These are phyloP conservation scores for Malassezia furfur DNA, from an alignment of 1,284 basidiomycete genomes.

Conservation along the genomic window DNA sequence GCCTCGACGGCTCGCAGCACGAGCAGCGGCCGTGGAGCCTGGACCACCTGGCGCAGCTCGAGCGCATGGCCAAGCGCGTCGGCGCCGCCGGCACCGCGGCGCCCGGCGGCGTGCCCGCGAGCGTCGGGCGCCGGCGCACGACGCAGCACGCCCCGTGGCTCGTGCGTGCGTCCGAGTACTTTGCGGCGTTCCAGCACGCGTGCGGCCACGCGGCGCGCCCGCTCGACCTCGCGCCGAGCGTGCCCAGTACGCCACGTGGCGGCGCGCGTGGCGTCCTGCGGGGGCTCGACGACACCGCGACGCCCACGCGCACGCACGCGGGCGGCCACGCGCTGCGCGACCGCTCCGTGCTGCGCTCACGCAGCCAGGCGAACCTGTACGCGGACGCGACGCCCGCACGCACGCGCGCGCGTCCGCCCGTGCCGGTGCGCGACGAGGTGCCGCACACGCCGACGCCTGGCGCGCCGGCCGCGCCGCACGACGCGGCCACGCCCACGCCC, in stretches of 20 bases:
- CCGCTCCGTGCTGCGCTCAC: slow-evolving; percentile 7
- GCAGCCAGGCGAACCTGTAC: slow-evolving; percentile 3
- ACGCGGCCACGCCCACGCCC: background rate
- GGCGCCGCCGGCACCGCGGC: slow-evolving; percentile 13
- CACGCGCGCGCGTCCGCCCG: background rate
- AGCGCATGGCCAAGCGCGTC: slow-evolving; percentile 32
- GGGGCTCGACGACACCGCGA: slow-evolving; percentile 3
- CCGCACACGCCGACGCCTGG: background rate
- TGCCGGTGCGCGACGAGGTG: background rate
- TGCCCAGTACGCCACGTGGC: slow-evolving; percentile 7
- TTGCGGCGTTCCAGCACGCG: slow-evolving; percentile 30
- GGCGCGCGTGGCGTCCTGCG: background rate
- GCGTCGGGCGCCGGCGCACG: slow-evolving; percentile 22
- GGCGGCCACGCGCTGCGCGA: slow-evolving; percentile 16
- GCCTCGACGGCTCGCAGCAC: background rate
- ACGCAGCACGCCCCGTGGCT: slow-evolving; percentile 26
- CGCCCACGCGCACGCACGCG: slow-evolving; percentile 3
- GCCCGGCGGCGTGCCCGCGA: slow-evolving; percentile 10
- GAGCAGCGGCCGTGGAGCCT: slow-evolving; percentile 14
- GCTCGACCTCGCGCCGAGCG: background rate
- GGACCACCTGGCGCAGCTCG: slow-evolving; percentile 27
- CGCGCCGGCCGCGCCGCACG: background rate
- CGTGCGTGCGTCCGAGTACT: slow-evolving; percentile 22
- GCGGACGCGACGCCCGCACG: slow-evolving; percentile 10
- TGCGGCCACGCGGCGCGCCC: slow-evolving; percentile 19